Conservation (phyloP, 345 rosid genomes). For the Gossypium arboreum region DNA sequence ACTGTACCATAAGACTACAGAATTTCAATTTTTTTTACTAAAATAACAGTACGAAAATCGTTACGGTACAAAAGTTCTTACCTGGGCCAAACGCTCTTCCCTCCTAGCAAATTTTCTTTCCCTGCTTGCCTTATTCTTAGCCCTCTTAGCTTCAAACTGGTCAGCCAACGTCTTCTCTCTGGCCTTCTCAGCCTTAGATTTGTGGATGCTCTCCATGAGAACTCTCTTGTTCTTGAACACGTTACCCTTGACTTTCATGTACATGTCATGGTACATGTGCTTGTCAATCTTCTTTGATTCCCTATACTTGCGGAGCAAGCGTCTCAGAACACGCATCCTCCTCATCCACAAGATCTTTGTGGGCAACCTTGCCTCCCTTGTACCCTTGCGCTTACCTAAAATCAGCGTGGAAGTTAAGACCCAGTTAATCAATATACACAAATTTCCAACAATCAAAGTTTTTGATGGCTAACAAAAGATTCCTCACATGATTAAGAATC, state of each 20-base stretch:
- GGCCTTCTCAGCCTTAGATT: slow-evolving; percentile 91
- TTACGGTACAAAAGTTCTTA: slow-evolving; percentile 16
- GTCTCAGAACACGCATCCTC: slow-evolving; percentile 91
- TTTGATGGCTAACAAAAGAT: not conserved
- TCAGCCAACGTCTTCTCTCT: slow-evolving; percentile 92
- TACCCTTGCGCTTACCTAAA: slow-evolving; percentile 93
- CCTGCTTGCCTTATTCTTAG: slow-evolving; percentile 94
- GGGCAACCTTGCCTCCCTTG: slow-evolving; percentile 93
- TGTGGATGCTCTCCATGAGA: slow-evolving; percentile 94
- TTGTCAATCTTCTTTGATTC: slow-evolving; percentile 91
- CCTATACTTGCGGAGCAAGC: slow-evolving; percentile 77
- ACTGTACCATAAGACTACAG: too few relatives aligned
- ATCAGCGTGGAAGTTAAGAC: not conserved
- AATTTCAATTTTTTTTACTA: too few relatives aligned
- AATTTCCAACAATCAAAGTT: not conserved
- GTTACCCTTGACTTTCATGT: slow-evolving; percentile 97
- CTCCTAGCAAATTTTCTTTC: slow-evolving; percentile 86
- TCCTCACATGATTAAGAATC: not conserved
- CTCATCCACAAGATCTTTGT: slow-evolving; percentile 94
- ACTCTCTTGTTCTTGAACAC: slow-evolving; percentile 95
- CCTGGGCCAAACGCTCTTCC: slow-evolving; percentile 92
- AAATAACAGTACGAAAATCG: too few relatives aligned
- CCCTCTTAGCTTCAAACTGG: slow-evolving; percentile 94
- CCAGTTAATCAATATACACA: not conserved
- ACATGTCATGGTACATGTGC: slow-evolving; percentile 99